Percentiles rank a stretch among this genome's conserved stretches.
Conservation (phyloP, 768 basidiomycete genomes). For the Tricholomella constricta region DNA sequence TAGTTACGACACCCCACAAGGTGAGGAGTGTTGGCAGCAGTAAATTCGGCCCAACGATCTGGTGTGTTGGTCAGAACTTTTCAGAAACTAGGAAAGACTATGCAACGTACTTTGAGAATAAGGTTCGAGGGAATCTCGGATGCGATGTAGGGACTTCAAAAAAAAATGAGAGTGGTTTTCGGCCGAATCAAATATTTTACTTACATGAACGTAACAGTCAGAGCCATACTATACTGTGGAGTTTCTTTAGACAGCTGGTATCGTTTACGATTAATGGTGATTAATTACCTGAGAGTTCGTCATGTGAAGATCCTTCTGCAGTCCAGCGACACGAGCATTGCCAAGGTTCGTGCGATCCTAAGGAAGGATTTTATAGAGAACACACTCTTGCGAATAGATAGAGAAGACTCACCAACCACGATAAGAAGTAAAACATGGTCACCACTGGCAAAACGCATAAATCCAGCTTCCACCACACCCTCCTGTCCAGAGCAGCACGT, state of each 20-base stretch:
- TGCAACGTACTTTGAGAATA: constrained; percentile 30
- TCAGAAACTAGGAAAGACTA: not conserved
- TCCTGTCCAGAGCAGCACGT: constrained; percentile 2
- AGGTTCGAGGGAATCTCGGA: constrained; percentile 46
- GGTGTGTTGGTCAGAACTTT: constrained; percentile 17
- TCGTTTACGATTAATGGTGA: not conserved
- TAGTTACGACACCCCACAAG: constrained; percentile 46
- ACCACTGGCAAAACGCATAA: constrained; percentile 12
- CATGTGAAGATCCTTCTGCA: constrained; percentile 23
- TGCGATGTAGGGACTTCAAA: constrained; percentile 14
- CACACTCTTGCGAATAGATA: not conserved
- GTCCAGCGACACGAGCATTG: constrained; percentile 23
- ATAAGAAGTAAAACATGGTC: constrained; percentile 19
- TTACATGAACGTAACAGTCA: constrained; percentile 23
- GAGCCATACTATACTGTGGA: constrained; percentile 18
- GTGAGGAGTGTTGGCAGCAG: constrained; percentile 47
- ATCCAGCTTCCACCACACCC: constrained; percentile 18
- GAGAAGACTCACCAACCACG: constrained; percentile 13
- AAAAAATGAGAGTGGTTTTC: not conserved
- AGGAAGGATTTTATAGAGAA: not conserved
- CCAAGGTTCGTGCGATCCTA: constrained; percentile 23
- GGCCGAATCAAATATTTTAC: not conserved
- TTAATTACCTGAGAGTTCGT: constrained; percentile 14
- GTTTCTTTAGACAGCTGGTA: not conserved
- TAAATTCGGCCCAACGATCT: constrained; percentile 45